A percentile compares a stretch with the other conserved stretches of the same genome.
These are phyloP conservation scores for Pistacia atlantica DNA, from an alignment of 345 rosid genomes.

Conservation along the genomic window DNA sequence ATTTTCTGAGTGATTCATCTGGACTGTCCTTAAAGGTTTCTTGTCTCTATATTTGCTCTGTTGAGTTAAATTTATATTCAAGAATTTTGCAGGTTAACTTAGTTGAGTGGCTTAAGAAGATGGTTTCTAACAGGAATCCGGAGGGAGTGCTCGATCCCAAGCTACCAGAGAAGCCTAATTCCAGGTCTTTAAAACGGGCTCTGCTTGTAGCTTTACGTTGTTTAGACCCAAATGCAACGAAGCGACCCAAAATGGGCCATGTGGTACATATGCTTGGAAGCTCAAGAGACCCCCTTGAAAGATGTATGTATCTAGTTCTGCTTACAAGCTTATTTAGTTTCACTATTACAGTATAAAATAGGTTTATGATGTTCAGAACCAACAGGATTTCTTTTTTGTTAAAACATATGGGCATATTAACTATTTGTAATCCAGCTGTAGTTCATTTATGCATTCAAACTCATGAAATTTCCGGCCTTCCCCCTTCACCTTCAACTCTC, in stretches of 20 bases:
- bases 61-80: conserved; percentile 17
- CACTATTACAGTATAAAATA: background rate
- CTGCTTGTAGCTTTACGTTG: conserved; percentile 91
- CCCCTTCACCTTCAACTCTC: background rate
- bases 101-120: conserved; percentile 89
- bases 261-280: conserved; percentile 93
- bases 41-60: conserved; percentile 13
- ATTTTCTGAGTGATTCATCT: conserved; percentile 6
- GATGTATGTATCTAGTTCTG: conserved; percentile 45
- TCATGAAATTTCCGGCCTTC: background rate
- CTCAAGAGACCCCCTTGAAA: conserved; percentile 68
- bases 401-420: background rate
- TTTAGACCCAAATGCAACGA: conserved; percentile 80
- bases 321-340: background rate
- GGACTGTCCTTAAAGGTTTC: background rate
- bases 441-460: background rate
- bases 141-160: conserved; percentile 90
- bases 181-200: conserved; percentile 72
- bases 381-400: background rate
- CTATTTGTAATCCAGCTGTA: background rate
- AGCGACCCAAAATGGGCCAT: conserved; percentile 86
- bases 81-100: conserved; percentile 67
- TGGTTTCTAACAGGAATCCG: conserved; percentile 73
- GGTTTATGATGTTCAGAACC: background rate
- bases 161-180: conserved; percentile 68